Evolutionary conservation across 2,329 filamentous ascomycete genomes (phyloP), one percentile per base, ranked within the genome.

Genomic region (Aspergillus sp.): DNA sequence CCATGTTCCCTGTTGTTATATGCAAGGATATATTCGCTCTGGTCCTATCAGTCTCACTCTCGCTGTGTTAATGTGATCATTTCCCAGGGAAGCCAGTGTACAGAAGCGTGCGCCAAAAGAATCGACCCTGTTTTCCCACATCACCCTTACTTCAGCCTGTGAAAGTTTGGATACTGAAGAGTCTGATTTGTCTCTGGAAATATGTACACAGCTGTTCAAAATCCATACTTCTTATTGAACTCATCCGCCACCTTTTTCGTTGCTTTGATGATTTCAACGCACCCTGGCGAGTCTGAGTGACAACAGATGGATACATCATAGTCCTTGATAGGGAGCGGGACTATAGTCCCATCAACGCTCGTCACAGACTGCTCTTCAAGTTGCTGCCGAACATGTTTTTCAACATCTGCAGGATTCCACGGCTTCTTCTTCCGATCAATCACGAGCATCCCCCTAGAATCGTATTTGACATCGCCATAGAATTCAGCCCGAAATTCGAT

Each of bases 391-490:
- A 79, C 74, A 54, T 77, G 76, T 44, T 67, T 72, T 66, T 71
- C 71, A 14, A 79, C 73, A 39, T 79, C 76, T 6, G 71, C 70
- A 0, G 69, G 55, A 23, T 73, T 66, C 74, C 76, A 78, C 1
- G 76, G 70, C 75, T 84, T 83, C 74, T 85, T 86, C 73, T 84
- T 84, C 33, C 84, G 76, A 61, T 84, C 82, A 65, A 84, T 84
- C 2, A 84, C 78, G 40, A 84, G 68, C 56, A 74, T 82, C 12
- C 75, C 77, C 56, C 82, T 78, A 7, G 70, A 69, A 59, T 74
- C 79, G 57, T 84, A 85, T 64, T 84, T 83, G 14, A 85, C 82
- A 70, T 85, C 83, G 0, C 78, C 82, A 64, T 83, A 84, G 35
- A 84, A 61, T 65, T 85, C 83, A 3, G 81, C 82, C 39, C 79